phyloP scores from a whole-genome alignment of 2,329 filamentous ascomycete genomes.

The Didymella pinodella region DNA sequence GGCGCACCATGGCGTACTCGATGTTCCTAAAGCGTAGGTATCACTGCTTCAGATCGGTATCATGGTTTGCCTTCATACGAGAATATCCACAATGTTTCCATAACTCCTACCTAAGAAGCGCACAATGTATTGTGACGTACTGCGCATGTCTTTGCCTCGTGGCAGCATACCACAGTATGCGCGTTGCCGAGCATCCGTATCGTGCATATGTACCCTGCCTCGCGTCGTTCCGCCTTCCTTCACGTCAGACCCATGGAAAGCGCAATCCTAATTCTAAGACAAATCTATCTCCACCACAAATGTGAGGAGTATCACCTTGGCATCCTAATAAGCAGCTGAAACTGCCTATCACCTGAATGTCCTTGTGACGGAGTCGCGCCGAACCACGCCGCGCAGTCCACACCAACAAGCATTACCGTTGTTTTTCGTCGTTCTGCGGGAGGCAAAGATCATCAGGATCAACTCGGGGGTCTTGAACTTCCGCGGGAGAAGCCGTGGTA shows the following conservation, averaged over 20 bases:
- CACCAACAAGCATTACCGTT: constrained; percentile 4
- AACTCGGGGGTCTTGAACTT: background rate
- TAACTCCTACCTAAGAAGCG: background rate
- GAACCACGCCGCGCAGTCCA: constrained; percentile 2
- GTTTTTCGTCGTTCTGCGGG: constrained; percentile 2
- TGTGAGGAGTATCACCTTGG: background rate
- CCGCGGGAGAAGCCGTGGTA: constrained; percentile 15
- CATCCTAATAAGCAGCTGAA: constrained; percentile 10
- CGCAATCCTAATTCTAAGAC: background rate
- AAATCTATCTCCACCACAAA: constrained; percentile 1
- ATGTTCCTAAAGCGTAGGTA: background rate
- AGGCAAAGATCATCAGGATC: constrained; percentile 16
- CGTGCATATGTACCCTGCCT: background rate
- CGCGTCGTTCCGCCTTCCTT: constrained; percentile 12
- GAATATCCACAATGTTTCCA: background rate
- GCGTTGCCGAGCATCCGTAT: constrained; percentile 1
- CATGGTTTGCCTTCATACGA: background rate
- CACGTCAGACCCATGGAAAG: background rate
- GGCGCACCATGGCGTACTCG: background rate
- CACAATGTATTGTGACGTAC: constrained; percentile 1
- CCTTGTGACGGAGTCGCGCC: constrained; percentile 13
- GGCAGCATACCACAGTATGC: background rate
- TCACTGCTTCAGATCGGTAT: background rate
- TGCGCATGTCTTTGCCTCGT: background rate
- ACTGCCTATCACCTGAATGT: constrained; percentile 16